Conservation (phyloP, 768 basidiomycete genomes). For the Suillus sp. region DNA sequence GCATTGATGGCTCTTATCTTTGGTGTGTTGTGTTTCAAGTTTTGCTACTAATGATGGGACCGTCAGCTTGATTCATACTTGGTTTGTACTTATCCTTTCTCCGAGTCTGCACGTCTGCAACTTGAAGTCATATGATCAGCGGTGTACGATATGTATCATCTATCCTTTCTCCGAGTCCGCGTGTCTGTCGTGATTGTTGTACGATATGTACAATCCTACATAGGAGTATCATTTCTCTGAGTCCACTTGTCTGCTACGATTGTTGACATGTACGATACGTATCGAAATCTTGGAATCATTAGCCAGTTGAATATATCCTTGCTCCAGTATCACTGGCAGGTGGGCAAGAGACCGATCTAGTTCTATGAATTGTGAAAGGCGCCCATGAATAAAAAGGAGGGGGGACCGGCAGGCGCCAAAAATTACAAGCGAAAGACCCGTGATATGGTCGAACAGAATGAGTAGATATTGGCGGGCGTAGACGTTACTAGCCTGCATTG, state of each 20-base stretch:
- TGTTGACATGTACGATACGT: background rate
- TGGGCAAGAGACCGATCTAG: background rate
- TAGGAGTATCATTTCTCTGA: background rate
- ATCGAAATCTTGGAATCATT: background rate
- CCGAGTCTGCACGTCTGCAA: background rate
- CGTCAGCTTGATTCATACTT: no score
- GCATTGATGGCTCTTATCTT: constrained; percentile 17
- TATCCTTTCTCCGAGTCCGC: background rate
- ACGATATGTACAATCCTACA: background rate
- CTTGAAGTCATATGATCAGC: background rate
- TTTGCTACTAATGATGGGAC: background rate
- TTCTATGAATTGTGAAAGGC: background rate
- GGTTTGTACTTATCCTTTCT: background rate
- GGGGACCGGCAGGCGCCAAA: no score
- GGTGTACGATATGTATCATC: background rate
- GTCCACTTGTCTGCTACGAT: background rate
- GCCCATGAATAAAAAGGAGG: background rate
- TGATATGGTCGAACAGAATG: background rate
- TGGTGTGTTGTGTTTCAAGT: background rate
- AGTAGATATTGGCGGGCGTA: background rate
- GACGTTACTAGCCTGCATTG: background rate
- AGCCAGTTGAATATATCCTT: no score
- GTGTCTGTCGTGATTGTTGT: background rate
- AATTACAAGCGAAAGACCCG: background rate
- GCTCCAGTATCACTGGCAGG: no score